Evolutionary conservation across 768 basidiomycete species (phyloP).

Genomic region (Aureoboletus auriporus): DNA sequence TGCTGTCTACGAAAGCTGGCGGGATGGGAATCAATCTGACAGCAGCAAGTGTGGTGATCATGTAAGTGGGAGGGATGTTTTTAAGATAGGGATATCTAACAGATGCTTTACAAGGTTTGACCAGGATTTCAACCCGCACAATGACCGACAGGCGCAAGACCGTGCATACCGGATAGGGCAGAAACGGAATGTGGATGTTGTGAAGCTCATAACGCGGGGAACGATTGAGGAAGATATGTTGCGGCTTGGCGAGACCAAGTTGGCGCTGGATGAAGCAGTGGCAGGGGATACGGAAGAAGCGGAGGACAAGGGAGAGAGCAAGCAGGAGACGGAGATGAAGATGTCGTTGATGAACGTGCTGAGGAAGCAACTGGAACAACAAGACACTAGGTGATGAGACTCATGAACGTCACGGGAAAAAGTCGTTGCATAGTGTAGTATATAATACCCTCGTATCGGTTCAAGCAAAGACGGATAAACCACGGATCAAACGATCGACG

Average conservation of each 20-base stretch:
- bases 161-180: conserved; percentile 97
- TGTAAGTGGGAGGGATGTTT: conserved; percentile 42
- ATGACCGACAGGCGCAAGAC: conserved; percentile 97
- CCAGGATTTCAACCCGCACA: conserved; percentile 97
- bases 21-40: conserved; percentile 97
- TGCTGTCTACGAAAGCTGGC: conserved; percentile 89
- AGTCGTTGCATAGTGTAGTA: conserved; percentile 11
- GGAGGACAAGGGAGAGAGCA: conserved; percentile 55
- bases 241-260: conserved; percentile 81
- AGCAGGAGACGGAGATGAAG: conserved; percentile 79
- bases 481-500: conserved; percentile 70
- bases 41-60: conserved; percentile 92
- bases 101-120: conserved; percentile 65
- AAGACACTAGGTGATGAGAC: conserved; percentile 30
- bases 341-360: conserved; percentile 81
- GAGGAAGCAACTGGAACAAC: conserved; percentile 73
- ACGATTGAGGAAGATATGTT: conserved; percentile 98
- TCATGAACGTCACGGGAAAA: not conserved
- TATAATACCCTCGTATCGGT: conserved; percentile 17
- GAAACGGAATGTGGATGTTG: conserved; percentile 88
- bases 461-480: conserved; percentile 45
- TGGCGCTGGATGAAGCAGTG: conserved; percentile 91
- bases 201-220: conserved; percentile 87
- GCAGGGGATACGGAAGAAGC: conserved; percentile 66
- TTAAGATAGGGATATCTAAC: not conserved